Conservation (phyloP, 2,329 filamentous ascomycete species). For the Lecanicillium sp. region DNA sequence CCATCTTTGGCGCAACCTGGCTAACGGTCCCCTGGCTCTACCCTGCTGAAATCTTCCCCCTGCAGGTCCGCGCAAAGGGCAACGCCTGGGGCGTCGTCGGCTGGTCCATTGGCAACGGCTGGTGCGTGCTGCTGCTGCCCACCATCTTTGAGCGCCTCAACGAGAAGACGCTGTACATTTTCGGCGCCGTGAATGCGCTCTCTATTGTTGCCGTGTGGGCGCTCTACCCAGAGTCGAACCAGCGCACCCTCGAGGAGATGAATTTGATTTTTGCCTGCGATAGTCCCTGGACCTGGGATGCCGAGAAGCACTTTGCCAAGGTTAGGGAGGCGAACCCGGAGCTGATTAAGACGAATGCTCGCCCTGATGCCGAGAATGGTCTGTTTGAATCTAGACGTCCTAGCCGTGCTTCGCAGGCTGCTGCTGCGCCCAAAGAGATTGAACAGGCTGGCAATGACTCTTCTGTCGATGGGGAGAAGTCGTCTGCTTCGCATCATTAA, state of each 20-base stretch:
- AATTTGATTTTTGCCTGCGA: slow-evolving; percentile 62
- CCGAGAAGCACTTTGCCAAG: slow-evolving; percentile 54
- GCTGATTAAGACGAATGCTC: slow-evolving; percentile 14
- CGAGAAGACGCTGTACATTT: slow-evolving; percentile 68
- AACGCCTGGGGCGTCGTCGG: slow-evolving; percentile 71
- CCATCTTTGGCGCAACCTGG: slow-evolving; percentile 35
- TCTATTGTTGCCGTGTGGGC: slow-evolving; percentile 65
- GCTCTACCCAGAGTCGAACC: slow-evolving; percentile 65
- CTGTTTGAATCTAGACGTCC: slow-evolving; percentile 5
- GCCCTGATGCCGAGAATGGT: slow-evolving; percentile 15
- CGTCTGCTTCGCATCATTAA: background rate
- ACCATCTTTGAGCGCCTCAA: slow-evolving; percentile 56
- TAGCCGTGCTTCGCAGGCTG: slow-evolving; percentile 1
- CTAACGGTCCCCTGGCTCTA: slow-evolving; percentile 53
- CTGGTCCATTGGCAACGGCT: slow-evolving; percentile 69
- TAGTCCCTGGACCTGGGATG: slow-evolving; percentile 63
- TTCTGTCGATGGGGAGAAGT: slow-evolving; percentile 1
- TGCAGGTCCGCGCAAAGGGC: slow-evolving; percentile 62
- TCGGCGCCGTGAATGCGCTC: slow-evolving; percentile 57
- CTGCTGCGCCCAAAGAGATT: background rate
- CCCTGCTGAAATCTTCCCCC: slow-evolving; percentile 65
- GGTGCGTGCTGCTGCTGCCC: slow-evolving; percentile 43
- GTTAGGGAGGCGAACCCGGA: slow-evolving; percentile 53
- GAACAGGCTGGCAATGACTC: background rate
- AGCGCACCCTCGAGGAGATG: slow-evolving; percentile 68